Conservation (phyloP, 768 basidiomycete genomes). For the Psilocybe cyanescens region DNA sequence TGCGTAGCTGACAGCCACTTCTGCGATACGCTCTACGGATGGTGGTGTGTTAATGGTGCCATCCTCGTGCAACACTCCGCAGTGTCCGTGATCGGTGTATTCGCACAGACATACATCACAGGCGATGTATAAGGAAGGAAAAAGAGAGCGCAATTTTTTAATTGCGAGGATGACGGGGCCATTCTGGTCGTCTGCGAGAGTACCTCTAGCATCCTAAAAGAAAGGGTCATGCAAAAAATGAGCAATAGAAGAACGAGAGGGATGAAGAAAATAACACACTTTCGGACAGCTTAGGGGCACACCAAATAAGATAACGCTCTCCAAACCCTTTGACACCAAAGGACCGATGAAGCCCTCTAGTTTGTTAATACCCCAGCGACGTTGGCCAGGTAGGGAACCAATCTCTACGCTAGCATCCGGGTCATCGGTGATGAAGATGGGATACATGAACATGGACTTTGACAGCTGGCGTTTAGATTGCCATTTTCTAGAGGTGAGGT, state of each 20-base stretch:
- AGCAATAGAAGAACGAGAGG: neutral
- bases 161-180: constrained; percentile 98
- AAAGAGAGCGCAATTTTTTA: constrained; percentile 72
- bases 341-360: constrained; percentile 88
- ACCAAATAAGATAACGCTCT: constrained; percentile 93
- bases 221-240: neutral
- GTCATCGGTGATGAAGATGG: constrained; percentile 97
- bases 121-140: constrained; percentile 87
- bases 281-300: constrained; percentile 84
- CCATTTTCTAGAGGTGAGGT: constrained; percentile 87
- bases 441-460: constrained; percentile 98
- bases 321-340: constrained; percentile 86
- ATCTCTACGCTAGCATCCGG: constrained; percentile 84
- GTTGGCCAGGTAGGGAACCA: constrained; percentile 79
- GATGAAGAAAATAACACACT: constrained; percentile 40
- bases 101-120: constrained; percentile 99
- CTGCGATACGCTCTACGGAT: constrained; percentile 86
- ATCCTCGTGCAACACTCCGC: constrained; percentile 77
- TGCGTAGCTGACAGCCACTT: constrained; percentile 93
- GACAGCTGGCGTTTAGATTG: constrained; percentile 81
- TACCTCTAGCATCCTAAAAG: constrained; percentile 77
- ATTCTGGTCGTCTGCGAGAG: constrained; percentile 85
- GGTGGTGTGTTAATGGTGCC: constrained; percentile 78
- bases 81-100: constrained; percentile 98
- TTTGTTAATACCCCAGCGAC: constrained; percentile 93